A percentile compares a stretch with the other conserved stretches of the same genome.
Evolutionary conservation across 495 filamentous ascomycete genomes (phyloP).

Genomic region (Aspergillus heteromorphus): DNA sequence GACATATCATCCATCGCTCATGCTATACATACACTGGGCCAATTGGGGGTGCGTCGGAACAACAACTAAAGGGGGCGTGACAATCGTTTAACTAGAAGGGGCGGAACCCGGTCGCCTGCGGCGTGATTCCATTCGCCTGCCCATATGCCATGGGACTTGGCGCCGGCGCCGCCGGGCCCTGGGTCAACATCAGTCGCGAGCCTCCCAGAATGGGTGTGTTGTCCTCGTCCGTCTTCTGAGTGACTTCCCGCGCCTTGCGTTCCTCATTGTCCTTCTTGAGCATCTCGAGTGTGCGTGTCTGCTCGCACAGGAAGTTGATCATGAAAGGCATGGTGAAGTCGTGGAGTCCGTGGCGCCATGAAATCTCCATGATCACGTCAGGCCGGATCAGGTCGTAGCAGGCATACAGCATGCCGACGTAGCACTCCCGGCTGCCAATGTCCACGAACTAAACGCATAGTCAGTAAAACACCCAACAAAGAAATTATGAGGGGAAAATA

Average conservation of each 20-base stretch:
- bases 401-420: constrained; percentile 96
- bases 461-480: constrained; percentile 2
- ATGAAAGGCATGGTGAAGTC: constrained; percentile 99
- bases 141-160: constrained; percentile 58
- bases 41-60: constrained; percentile 1
- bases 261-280: constrained; percentile 97
- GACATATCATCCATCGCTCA: constrained; percentile 31
- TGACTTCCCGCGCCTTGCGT: constrained; percentile 81
- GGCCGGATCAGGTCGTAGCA: constrained; percentile 97
- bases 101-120: constrained; percentile 72
- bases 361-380: constrained; percentile 88
- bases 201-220: constrained; percentile 89
- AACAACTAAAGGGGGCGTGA: constrained; percentile 6
- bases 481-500: constrained; percentile 5
- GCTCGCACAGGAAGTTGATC: constrained; percentile 94
- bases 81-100: constrained; percentile 43
- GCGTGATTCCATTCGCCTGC: constrained; percentile 74
- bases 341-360: constrained; percentile 89
- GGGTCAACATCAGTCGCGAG: constrained; percentile 95
- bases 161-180: constrained; percentile 59
- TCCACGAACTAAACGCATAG: constrained; percentile 78
- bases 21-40: constrained; percentile 35
- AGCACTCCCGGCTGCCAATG: constrained; percentile 98
- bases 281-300: constrained; percentile 74
- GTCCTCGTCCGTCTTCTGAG: constrained; percentile 84